phyloP scores from a whole-genome alignment of 345 rosid species.

The Melaleuca alternifolia region DNA sequence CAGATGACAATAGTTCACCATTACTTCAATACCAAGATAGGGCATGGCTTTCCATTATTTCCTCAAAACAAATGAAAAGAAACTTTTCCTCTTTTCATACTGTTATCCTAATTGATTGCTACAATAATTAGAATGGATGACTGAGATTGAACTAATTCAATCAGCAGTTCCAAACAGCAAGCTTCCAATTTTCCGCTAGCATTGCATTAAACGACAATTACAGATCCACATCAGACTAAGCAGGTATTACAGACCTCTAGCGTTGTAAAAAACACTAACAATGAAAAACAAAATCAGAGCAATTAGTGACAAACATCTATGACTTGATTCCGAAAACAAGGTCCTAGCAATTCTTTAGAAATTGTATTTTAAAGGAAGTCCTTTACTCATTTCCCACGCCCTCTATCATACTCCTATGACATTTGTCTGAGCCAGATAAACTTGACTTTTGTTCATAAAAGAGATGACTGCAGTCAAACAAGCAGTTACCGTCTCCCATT shows the following conservation, averaged over 20 bases:
- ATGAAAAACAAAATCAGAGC: neutral
- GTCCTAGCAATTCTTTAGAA: neutral
- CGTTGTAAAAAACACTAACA: neutral
- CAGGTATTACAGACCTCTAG: neutral
- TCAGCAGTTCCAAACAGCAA: neutral
- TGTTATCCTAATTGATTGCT: neutral
- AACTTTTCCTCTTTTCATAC: neutral
- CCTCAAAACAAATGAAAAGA: neutral
- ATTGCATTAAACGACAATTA: neutral
- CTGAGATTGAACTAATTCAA: neutral
- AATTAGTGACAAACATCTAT: neutral
- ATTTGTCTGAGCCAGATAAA: neutral
- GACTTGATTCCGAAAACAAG: neutral
- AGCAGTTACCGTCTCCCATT: conserved; percentile 72
- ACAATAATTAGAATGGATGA: neutral
- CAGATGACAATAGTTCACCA: neutral
- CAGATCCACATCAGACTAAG: neutral
- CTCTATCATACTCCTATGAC: neutral
- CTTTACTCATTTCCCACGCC: neutral
- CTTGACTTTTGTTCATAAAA: neutral
- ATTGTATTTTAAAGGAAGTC: neutral
- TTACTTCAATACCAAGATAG: neutral
- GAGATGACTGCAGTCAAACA: neutral
- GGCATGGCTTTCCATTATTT: neutral
- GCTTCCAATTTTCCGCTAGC: neutral